phyloP scores from a whole-genome alignment of 257 asterid genomes.

The Solanum boliviense region DNA sequence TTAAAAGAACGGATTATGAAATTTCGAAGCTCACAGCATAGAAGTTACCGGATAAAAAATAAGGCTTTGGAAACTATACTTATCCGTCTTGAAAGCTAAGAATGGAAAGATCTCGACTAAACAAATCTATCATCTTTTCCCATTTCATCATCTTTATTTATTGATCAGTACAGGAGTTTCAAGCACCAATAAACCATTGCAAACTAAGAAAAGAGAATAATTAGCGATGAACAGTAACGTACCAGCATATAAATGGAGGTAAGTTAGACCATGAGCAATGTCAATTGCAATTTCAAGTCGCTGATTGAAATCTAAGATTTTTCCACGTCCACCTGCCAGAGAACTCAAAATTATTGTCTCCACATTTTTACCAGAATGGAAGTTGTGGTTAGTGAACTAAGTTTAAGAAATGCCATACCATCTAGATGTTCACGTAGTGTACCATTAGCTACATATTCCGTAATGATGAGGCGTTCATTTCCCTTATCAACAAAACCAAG shows the following conservation, averaged over 20 bases:
- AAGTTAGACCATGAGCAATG: conserved; percentile 86
- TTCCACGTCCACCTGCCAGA: conserved; percentile 58
- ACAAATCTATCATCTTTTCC: background rate
- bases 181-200: background rate
- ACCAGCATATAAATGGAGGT: conserved; percentile 94
- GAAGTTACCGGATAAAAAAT: background rate
- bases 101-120: background rate
- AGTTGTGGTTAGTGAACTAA: background rate
- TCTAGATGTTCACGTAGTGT: conserved; percentile 95
- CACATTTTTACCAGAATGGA: background rate
- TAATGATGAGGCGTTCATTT: conserved; percentile 73
- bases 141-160: background rate
- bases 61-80: background rate
- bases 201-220: conserved; percentile 2
- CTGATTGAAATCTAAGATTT: conserved; percentile 77
- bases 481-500: conserved; percentile 89
- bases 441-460: conserved; percentile 92
- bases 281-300: conserved; percentile 92
- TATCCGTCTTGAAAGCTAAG: background rate
- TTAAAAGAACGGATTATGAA: background rate
- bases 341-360: conserved; percentile 8
- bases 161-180: background rate
- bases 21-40: background rate
- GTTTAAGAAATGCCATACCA: conserved; percentile 40
- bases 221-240: conserved; percentile 3